phyloP scores from a whole-genome alignment of 768 basidiomycete species.

The Boletus pseudo-olivaceus region DNA sequence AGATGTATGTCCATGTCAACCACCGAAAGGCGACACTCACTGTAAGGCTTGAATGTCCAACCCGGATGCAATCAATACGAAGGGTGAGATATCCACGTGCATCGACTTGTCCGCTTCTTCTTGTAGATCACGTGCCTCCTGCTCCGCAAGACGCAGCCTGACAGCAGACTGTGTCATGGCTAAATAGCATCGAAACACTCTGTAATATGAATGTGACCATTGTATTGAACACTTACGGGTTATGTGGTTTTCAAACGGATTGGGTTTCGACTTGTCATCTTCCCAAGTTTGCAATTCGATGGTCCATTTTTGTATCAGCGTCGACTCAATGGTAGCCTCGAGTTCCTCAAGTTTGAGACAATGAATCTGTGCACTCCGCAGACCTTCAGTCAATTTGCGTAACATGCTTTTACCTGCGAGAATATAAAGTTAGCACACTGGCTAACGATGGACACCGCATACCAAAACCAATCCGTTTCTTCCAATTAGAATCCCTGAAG shows the following conservation, averaged over 20 bases:
- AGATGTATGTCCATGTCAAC: neutral
- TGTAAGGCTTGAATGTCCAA: neutral
- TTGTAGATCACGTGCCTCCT: neutral
- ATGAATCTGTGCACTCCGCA: neutral
- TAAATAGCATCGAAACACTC: too few relatives aligned
- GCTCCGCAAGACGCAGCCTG: neutral
- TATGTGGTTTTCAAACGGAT: neutral
- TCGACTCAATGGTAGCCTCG: neutral
- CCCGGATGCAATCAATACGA: neutral
- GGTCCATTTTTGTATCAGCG: neutral
- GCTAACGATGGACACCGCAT: neutral
- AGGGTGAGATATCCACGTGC: neutral
- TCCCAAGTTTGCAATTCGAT: neutral
- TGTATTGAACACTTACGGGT: neutral
- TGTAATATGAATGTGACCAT: too few relatives aligned
- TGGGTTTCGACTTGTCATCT: neutral
- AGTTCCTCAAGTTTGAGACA: neutral
- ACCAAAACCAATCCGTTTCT: neutral
- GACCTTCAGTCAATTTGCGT: neutral
- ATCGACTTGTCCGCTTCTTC: neutral
- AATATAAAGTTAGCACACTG: neutral
- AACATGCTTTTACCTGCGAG: neutral
- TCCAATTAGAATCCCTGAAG: neutral
- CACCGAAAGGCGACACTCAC: neutral
- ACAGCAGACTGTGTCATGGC: neutral